Conservation (phyloP, 1,284 basidiomycete species). For the Athelia psychrophila region DNA sequence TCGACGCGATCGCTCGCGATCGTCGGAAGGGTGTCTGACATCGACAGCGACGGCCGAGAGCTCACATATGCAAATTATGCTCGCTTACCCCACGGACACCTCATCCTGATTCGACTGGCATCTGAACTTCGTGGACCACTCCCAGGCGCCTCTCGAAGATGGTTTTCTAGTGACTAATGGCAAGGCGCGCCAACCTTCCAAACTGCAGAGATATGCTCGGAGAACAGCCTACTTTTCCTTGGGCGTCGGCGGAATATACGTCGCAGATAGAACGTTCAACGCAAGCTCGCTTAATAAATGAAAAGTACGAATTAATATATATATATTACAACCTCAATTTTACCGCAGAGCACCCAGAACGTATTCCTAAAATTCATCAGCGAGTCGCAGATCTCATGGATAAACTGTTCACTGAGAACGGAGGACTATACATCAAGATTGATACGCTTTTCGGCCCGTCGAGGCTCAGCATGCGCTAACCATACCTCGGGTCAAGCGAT, state of each 20-base stretch:
- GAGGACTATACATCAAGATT: conserved; percentile 91
- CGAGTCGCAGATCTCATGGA: conserved; percentile 79
- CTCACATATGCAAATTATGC: too few relatives aligned
- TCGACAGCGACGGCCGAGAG: too few relatives aligned
- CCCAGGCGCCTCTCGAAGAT: too few relatives aligned
- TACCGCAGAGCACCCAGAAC: conserved; percentile 55
- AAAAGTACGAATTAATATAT: conserved; percentile 59
- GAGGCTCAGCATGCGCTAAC: too few relatives aligned
- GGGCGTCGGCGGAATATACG: conserved; percentile 44
- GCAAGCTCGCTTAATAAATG: too few relatives aligned
- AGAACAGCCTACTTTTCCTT: conserved; percentile 34
- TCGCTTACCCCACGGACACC: too few relatives aligned
- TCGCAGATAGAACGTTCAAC: conserved; percentile 57
- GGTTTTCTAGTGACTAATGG: too few relatives aligned
- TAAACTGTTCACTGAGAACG: conserved; percentile 73
- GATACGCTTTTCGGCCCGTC: too few relatives aligned
- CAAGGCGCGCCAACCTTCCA: conserved; percentile 7
- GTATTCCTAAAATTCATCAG: conserved; percentile 77
- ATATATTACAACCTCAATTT: conserved; percentile 88
- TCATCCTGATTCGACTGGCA: too few relatives aligned
- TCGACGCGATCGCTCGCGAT: too few relatives aligned
- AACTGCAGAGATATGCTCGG: conserved; percentile 18
- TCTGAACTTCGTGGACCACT: too few relatives aligned
- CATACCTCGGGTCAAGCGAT: conserved; percentile 71
- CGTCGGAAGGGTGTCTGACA: too few relatives aligned